Conservation (phyloP, 208 protist genomes). For the Crithidia brevicula region DNA sequence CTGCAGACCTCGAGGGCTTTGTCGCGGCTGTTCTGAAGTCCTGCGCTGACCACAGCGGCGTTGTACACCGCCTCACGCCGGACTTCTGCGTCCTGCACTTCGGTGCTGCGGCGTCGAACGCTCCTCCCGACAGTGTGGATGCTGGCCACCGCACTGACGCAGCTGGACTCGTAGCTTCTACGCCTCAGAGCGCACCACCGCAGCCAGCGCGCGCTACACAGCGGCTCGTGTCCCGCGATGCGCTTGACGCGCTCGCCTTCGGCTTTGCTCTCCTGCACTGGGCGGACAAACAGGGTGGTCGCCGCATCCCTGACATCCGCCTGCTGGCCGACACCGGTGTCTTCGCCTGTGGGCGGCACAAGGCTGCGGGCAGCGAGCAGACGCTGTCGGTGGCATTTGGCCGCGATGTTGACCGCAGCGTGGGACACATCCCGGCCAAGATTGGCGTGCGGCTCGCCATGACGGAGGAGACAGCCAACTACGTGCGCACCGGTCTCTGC, state of each 20-base stretch:
- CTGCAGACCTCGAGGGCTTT: constrained; percentile 12
- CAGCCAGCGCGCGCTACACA: background rate
- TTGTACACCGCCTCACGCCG: constrained; percentile 19
- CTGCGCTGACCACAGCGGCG: constrained; percentile 17
- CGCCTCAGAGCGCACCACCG: background rate
- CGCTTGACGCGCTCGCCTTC: constrained; percentile 19
- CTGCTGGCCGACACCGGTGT: constrained; percentile 29
- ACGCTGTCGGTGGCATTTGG: constrained; percentile 26
- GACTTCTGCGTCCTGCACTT: constrained; percentile 36
- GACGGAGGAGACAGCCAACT: constrained; percentile 42
- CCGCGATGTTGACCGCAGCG: constrained; percentile 25
- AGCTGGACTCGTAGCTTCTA: background rate
- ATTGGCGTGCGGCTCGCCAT: constrained; percentile 29
- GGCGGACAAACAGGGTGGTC: background rate
- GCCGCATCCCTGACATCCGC: constrained; percentile 16
- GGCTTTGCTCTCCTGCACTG: constrained; percentile 16
- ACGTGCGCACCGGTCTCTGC: constrained; percentile 16
- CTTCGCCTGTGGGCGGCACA: constrained; percentile 20
- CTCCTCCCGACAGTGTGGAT: too few species aligned
- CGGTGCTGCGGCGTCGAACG: constrained; percentile 3
- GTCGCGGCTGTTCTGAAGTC: constrained; percentile 21
- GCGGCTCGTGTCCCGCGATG: constrained; percentile 11
- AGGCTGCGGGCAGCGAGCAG: constrained; percentile 15
- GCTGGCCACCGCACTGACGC: too few species aligned
- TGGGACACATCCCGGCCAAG: constrained; percentile 26